phyloP scores from a whole-genome alignment of 2,329 filamentous ascomycete species.

The Venturiaceae sp. region DNA sequence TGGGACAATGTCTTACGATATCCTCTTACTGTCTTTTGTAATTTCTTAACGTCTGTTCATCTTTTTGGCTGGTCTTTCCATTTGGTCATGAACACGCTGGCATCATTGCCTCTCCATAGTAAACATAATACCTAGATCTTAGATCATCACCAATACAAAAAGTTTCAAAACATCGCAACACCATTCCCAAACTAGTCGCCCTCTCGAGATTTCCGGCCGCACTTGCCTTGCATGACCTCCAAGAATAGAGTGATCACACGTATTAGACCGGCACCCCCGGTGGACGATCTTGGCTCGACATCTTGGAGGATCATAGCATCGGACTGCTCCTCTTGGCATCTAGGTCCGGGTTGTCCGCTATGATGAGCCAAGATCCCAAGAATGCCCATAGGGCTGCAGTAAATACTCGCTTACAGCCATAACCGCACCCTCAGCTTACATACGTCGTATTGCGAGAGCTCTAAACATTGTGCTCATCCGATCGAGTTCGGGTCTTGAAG shows the following conservation, averaged over 20 bases:
- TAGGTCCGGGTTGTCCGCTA: neutral
- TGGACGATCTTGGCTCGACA: neutral
- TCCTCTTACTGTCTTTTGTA: neutral
- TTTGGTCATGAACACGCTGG: neutral
- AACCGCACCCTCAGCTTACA: too few relatives aligned
- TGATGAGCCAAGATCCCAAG: neutral
- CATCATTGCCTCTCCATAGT: neutral
- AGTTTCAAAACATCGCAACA: neutral
- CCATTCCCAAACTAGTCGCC: neutral
- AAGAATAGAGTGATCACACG: neutral
- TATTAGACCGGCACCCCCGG: neutral
- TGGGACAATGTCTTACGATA: neutral
- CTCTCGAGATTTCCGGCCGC: neutral
- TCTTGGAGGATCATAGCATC: neutral
- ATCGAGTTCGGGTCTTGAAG: neutral
- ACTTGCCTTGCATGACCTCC: neutral
- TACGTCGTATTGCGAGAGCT: neutral
- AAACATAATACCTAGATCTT: neutral
- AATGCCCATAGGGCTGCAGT: neutral
- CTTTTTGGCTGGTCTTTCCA: neutral
- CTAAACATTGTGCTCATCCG: neutral
- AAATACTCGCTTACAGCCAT: neutral
- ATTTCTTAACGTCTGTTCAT: neutral
- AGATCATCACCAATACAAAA: neutral
- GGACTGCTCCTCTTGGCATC: neutral